These are phyloP conservation scores for Globisporangium viniferum DNA, from an alignment of 352 stramenopile genomes.

Conservation along the genomic window DNA sequence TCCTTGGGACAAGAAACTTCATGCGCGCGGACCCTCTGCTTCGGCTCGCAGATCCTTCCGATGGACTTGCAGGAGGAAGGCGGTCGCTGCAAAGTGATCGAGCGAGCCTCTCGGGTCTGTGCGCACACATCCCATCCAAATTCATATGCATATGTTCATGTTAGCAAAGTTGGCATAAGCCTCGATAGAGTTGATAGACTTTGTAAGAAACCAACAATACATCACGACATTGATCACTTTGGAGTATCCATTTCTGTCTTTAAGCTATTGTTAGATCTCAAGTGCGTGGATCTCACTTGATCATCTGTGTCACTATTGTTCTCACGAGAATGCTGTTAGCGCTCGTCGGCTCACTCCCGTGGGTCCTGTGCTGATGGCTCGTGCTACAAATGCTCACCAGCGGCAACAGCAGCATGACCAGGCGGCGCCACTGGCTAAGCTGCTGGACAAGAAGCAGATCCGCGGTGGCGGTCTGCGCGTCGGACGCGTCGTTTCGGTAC, in stretches of 20 bases:
- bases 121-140: conserved; percentile 23
- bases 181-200: background rate
- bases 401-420: background rate
- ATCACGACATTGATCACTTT: no score
- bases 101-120: conserved; percentile 28
- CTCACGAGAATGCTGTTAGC: no score
- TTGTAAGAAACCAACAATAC: no score
- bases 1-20: conserved; percentile 78
- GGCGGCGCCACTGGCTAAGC: background rate
- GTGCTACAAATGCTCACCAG: background rate
- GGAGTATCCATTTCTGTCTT: no score
- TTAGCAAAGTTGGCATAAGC: background rate
- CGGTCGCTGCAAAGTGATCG: conserved; percentile 71
- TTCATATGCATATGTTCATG: background rate
- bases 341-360: background rate
- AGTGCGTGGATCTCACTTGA: no score
- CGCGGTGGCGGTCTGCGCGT: conserved; percentile 46
- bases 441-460: conserved; percentile 9
- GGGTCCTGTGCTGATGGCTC: background rate
- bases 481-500: conserved; percentile 48
- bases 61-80: conserved; percentile 24
- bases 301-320: no score
- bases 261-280: no score
- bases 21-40: conserved; percentile 9
- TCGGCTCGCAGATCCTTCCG: conserved; percentile 32